Base-by-base conservation (phyloP, 2,329 filamentous ascomycete genomes). In the Aureobasidium subglaciale region DNA sequence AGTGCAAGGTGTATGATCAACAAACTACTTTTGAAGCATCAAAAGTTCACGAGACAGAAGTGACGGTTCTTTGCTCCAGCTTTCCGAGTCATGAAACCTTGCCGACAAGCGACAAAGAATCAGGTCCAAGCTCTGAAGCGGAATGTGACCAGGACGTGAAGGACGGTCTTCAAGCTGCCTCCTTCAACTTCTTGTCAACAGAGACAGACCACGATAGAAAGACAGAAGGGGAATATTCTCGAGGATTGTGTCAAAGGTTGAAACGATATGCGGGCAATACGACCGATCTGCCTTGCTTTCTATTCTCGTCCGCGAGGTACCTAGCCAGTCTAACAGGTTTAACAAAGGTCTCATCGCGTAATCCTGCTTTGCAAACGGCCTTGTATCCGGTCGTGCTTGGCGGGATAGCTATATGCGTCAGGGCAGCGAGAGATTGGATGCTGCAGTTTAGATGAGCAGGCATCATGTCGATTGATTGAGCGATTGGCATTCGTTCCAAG, bases 301-400 rank as follows among this genome's bases (percentile, higher is more conserved):
- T 52, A 41, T 41, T 41, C 4, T 40, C 41, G 16, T 41, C 25
- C 25, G 16, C n/a, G n/a, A n/a, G n/a, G n/a, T n/a, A n/a, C n/a
- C n/a, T 50, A 22, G 29, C 4, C 22, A 52, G 20, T 41, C 35
- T 20, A 52, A 41, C 48, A 27, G 48, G 25, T 52, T 52, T 52
- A 52, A 52, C 48, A 52, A 52, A 52, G 48, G 35, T 52, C 37
- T 52, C 35, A 32, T 41, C 48, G 48, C 34, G 48, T 52, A 52
- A 40, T 52, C 48, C 48, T 52, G 48, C 48, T 52, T 16, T 22
- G 11, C 48, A 52, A 52, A 52, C 48, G 48, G 48, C 48, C 35
- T 52, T 41, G 35, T 40, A 52, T 25, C 35, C 48, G 48, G 24
- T 41, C 27, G 11, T 24, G 25, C 48, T 52, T 52, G 48, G 48